Base-by-base conservation (phyloP, 768 basidiomycete genomes). In the Gymnopilus junonius region DNA sequence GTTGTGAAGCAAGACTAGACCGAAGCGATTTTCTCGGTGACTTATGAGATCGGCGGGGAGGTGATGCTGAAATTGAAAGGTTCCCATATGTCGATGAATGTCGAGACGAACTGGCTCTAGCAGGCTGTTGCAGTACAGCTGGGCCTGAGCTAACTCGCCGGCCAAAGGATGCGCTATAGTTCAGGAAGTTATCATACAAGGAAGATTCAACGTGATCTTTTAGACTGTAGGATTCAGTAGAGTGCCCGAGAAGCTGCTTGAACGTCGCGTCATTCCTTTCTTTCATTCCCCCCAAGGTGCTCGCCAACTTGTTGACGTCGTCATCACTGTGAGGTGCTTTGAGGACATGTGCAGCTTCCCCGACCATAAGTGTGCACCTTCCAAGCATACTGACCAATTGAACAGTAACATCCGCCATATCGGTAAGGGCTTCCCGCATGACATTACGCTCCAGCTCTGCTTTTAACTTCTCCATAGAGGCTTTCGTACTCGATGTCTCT, bases 361-460 rank as follows among this genome's bases (percentile, higher is more conserved):
- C 86, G 29, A 94, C 79, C 73, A 89, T 83, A 48, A 89, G 85
- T 4, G 89, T 93, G 70, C 90, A 92, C 65, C 92, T 81, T 37
- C 91, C 91, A 21, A 95, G 80, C 83, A 94, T 88, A 14, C 93
- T 92, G 29, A 94, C 77, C n/a, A 95, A 81, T 64, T 81, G 82
- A 27, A 93, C 86, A 62, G 92, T 77, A 35, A 89, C 79, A 68
- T 84, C 83, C 1, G 89, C 84, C 78, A 95, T 90, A 59, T 85
- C 82, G 34, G 77, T 79, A 17, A 91, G 82, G 4, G 88, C 86
- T 42, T 85, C 84, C 51, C 78, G 82, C 75, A 92, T 80, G 6
- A 84, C 87, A 57, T 88, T 85, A 45, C 86, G 79, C 70, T 91
- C 87, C 27, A 85, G 84, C 70, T 90, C 85, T 0, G 87, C 85